Evolutionary conservation across 768 basidiomycete species (phyloP).

Genomic region (Ephemerocybe angulata): DNA sequence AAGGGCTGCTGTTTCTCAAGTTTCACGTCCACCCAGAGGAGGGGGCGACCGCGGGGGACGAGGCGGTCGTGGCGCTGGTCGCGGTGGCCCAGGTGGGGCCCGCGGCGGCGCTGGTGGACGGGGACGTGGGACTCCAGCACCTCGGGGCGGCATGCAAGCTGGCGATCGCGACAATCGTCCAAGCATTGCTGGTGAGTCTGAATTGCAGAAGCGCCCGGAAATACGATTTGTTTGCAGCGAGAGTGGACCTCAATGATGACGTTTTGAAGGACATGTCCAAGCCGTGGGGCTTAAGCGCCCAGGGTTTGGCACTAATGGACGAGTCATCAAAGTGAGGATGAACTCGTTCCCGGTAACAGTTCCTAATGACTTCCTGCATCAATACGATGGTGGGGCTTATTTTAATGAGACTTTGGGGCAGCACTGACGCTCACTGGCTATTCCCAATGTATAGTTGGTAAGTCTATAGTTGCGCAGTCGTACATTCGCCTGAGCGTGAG

Average conservation of each 20-base stretch:
- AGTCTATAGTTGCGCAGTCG: slow-evolving; percentile 8
- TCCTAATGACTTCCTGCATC: slow-evolving; percentile 55
- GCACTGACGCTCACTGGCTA: not conserved
- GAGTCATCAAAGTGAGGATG: slow-evolving; percentile 25
- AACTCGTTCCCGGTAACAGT: slow-evolving; percentile 51
- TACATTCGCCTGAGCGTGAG: too few relatives aligned
- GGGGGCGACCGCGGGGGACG: slow-evolving; percentile 1
- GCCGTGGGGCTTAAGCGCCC: slow-evolving; percentile 63
- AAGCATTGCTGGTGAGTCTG: slow-evolving; percentile 11
- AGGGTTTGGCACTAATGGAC: slow-evolving; percentile 44
- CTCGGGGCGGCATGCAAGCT: slow-evolving; percentile 6
- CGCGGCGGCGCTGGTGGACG: slow-evolving; percentile 1
- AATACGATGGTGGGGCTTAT: slow-evolving; percentile 51
- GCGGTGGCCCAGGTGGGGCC: not conserved
- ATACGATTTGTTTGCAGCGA: not conserved
- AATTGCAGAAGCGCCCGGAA: not conserved
- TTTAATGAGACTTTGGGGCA: not conserved
- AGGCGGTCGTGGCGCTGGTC: not conserved
- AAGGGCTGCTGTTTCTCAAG: slow-evolving; percentile 4
- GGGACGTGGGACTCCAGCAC: slow-evolving; percentile 1
- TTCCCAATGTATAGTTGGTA: slow-evolving; percentile 24
- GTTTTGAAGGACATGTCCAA: slow-evolving; percentile 21
- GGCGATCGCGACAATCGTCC: slow-evolving; percentile 7
- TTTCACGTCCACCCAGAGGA: not conserved
- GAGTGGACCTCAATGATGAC: not conserved